phyloP scores from a whole-genome alignment of 2,329 filamentous ascomycete genomes.

The Ambrosiella beaveri region DNA sequence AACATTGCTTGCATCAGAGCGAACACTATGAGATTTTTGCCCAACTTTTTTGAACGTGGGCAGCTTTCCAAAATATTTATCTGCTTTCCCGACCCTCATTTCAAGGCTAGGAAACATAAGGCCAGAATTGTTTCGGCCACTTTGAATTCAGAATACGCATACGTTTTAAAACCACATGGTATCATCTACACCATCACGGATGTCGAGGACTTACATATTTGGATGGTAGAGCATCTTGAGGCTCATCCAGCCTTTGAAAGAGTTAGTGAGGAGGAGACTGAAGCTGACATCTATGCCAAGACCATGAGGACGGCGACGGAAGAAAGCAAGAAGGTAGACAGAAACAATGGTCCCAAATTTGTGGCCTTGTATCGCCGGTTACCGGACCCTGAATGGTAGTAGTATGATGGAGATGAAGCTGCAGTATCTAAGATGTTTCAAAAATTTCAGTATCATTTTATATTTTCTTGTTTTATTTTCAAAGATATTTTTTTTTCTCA shows the following conservation, averaged over 20 bases:
- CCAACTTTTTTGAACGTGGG: slow-evolving; percentile 74
- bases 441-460: no score
- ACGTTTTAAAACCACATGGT: slow-evolving; percentile 64
- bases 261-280: slow-evolving; percentile 48
- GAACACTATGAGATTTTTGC: slow-evolving; percentile 99
- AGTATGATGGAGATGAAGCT: not conserved
- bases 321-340: slow-evolving; percentile 88
- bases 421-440: no score
- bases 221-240: slow-evolving; percentile 81
- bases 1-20: slow-evolving; percentile 80
- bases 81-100: slow-evolving; percentile 96
- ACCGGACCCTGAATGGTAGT: slow-evolving; percentile 60
- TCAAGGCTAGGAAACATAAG: slow-evolving; percentile 95
- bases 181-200: slow-evolving; percentile 94
- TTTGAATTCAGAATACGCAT: slow-evolving; percentile 86
- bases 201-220: slow-evolving; percentile 80
- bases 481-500: not conserved
- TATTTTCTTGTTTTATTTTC: not conserved
- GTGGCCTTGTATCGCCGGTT: slow-evolving; percentile 72
- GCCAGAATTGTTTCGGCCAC: slow-evolving; percentile 81
- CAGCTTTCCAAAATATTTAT: slow-evolving; percentile 89
- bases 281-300: slow-evolving; percentile 51
- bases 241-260: slow-evolving; percentile 64
- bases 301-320: slow-evolving; percentile 77
- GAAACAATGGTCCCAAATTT: slow-evolving; percentile 81